Evolutionary conservation across 2,329 filamentous ascomycete genomes (phyloP).

Genomic region (Paecilomyces sp.): DNA sequence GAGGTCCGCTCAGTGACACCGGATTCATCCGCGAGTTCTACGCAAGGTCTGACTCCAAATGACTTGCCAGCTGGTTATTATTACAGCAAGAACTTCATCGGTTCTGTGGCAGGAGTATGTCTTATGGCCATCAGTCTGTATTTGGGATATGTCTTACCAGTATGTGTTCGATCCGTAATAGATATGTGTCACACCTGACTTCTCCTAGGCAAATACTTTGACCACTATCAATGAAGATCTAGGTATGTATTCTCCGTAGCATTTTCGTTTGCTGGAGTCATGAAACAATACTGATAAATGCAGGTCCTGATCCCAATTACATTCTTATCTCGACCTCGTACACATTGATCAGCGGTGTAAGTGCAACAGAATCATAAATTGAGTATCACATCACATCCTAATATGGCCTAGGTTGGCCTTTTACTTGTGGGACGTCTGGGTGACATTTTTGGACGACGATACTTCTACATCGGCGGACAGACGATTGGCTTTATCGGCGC

Average conservation of each 20-base stretch:
- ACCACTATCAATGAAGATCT: conserved; percentile 20
- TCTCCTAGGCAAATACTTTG: conserved; percentile 10
- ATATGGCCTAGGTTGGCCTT: conserved; percentile 13
- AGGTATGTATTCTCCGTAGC: conserved; percentile 1
- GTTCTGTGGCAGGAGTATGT: conserved; percentile 9
- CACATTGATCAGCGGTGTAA: conserved; percentile 14
- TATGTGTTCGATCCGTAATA: background rate
- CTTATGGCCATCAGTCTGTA: conserved; percentile 12
- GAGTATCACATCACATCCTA: background rate
- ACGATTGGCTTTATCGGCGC: conserved; percentile 28
- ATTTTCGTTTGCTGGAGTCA: background rate
- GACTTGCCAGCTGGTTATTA: conserved; percentile 10
- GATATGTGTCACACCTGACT: background rate
- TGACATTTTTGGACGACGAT: conserved; percentile 32
- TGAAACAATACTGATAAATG: background rate
- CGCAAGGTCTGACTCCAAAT: conserved; percentile 2
- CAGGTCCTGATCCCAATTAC: conserved; percentile 17
- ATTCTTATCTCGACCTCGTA: conserved; percentile 21
- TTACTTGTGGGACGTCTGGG: conserved; percentile 24
- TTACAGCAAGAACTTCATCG: conserved; percentile 11
- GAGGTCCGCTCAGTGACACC: background rate
- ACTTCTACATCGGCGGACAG: conserved; percentile 20
- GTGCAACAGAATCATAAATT: background rate
- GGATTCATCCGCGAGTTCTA: background rate
- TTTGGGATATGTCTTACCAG: conserved; percentile 14